phyloP scores from a whole-genome alignment of 441 rosid genomes.

The Populus hybrid region DNA sequence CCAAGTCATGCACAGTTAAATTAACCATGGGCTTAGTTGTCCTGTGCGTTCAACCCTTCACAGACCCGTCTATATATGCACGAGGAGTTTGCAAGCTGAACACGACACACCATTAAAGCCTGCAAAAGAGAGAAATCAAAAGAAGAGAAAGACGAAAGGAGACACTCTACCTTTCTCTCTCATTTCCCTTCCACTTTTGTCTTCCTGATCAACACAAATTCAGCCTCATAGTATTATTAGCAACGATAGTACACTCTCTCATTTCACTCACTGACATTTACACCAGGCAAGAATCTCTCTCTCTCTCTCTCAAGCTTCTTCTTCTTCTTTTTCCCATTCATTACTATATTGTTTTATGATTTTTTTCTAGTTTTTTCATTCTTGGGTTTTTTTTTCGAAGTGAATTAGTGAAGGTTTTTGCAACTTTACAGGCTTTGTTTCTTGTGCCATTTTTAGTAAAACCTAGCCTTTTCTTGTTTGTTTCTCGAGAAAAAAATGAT shows the following conservation, averaged over 20 bases:
- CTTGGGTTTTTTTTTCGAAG: not conserved
- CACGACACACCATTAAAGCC: not conserved
- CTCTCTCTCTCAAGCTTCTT: too few relatives aligned
- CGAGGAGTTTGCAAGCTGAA: not conserved
- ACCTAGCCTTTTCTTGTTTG: constrained; percentile 16
- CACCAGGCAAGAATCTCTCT: constrained; percentile 29
- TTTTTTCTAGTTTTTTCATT: too few relatives aligned
- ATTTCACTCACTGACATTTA: constrained; percentile 25
- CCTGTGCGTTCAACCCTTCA: not conserved
- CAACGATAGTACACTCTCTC: not conserved
- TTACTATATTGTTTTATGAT: too few relatives aligned
- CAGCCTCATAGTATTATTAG: not conserved
- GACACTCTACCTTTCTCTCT: not conserved
- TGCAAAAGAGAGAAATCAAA: not conserved
- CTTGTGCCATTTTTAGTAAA: not conserved
- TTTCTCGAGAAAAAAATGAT: constrained; percentile 9
- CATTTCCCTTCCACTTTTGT: constrained; percentile 29
- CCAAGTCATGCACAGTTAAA: not conserved
- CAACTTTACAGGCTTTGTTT: not conserved
- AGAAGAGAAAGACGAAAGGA: not conserved
- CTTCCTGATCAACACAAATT: constrained; percentile 10
- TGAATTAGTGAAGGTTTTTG: not conserved
- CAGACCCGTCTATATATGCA: not conserved
- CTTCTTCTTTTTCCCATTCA: too few relatives aligned
- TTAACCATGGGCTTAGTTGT: not conserved